A percentile compares a stretch with the other conserved stretches of the same genome.
Evolutionary conservation across 495 filamentous ascomycete species (phyloP).

Genomic region (Friedmanniomyces simplex): DNA sequence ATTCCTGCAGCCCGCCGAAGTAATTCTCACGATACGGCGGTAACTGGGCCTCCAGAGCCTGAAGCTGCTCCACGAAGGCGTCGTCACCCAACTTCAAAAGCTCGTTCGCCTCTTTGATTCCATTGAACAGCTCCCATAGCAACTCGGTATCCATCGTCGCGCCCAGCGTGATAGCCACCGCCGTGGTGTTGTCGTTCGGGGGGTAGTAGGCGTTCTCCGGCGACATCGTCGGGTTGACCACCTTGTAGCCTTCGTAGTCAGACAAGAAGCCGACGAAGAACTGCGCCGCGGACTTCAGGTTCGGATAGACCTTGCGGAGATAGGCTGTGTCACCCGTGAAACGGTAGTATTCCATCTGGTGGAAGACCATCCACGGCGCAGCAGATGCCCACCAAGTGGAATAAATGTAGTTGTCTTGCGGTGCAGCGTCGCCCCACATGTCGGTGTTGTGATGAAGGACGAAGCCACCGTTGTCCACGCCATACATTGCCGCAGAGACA

Average conservation of each 20-base stretch:
- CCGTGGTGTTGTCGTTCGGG: constrained; percentile 1
- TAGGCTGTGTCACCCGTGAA: constrained; percentile 16
- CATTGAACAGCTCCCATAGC: constrained; percentile 18
- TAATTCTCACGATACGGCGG: constrained; percentile 2
- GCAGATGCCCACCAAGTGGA: constrained; percentile 16
- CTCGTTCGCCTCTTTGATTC: constrained; percentile 7
- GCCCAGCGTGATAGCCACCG: constrained; percentile 1
- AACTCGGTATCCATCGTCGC: constrained; percentile 14
- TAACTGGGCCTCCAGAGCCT: not conserved
- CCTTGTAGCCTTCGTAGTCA: constrained; percentile 12
- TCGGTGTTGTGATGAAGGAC: constrained; percentile 24
- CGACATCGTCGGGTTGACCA: constrained; percentile 16
- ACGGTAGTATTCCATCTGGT: constrained; percentile 18
- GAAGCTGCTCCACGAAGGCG: not conserved
- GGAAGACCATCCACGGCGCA: constrained; percentile 15
- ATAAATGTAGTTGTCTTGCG: constrained; percentile 16
- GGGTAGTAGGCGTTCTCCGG: constrained; percentile 20
- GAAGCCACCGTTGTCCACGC: constrained; percentile 33
- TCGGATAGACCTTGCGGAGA: constrained; percentile 8
- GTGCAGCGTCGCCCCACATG: constrained; percentile 22
- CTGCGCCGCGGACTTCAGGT: constrained; percentile 10
- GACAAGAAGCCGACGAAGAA: constrained; percentile 20
- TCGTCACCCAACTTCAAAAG: constrained; percentile 1
- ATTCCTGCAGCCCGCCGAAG: constrained; percentile 2
- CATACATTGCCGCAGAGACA: constrained; percentile 40